Evolutionary conservation across 2,329 filamentous ascomycete species (phyloP).

Genomic region (Westerdykella aurantiaca): DNA sequence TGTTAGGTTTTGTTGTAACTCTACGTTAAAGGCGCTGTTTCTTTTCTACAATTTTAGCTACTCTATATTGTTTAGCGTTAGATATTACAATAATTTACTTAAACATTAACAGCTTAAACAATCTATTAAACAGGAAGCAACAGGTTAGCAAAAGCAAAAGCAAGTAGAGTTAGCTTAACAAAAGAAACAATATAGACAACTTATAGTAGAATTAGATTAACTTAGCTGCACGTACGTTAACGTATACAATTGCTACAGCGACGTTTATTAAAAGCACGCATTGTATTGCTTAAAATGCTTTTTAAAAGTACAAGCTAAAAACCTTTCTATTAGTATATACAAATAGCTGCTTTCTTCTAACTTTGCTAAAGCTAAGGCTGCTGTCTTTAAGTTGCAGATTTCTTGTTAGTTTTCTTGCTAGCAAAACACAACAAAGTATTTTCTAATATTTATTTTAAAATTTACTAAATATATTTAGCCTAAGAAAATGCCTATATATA

Average conservation of each 20-base stretch:
- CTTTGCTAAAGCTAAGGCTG: conserved; percentile 34
- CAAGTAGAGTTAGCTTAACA: conserved; percentile 13
- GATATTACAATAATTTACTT: conserved; percentile 44
- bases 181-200: conserved; percentile 8
- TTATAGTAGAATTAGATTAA: conserved; percentile 22
- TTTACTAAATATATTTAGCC: too few relatives aligned
- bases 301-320: conserved; percentile 22
- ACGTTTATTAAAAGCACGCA: too few relatives aligned
- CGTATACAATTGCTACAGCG: too few relatives aligned
- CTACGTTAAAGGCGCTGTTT: conserved; percentile 19
- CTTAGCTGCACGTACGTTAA: too few relatives aligned
- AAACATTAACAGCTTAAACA: conserved; percentile 35
- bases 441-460: too few relatives aligned
- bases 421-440: conserved; percentile 38
- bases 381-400: conserved; percentile 49
- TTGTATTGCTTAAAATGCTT: too few relatives aligned
- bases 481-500: too few relatives aligned
- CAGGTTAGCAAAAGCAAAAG: conserved; percentile 12
- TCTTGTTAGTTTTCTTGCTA: conserved; percentile 43
- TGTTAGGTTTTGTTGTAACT: conserved; percentile 37
- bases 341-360: conserved; percentile 53
- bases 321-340: conserved; percentile 44
- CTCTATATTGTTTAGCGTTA: conserved; percentile 41
- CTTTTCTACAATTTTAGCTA: conserved; percentile 39
- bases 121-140: conserved; percentile 40